Evolutionary conservation across 257 asterid species (phyloP).

Genomic region (Cruciata laevipes): DNA sequence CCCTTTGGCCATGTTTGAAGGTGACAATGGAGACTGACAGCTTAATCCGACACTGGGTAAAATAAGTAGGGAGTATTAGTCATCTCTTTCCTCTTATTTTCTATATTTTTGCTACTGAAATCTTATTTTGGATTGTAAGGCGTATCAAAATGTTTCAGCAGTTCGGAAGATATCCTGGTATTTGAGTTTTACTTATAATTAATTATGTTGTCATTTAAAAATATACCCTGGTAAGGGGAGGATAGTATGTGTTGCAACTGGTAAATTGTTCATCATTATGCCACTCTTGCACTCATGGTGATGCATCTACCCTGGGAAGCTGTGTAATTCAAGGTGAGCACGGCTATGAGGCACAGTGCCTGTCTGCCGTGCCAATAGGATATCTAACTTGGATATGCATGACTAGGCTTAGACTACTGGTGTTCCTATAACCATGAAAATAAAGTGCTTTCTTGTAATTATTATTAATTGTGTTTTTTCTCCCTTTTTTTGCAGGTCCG

Average conservation of each 20-base stretch:
- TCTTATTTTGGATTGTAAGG: constrained; percentile 68
- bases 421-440: constrained; percentile 10
- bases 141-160: constrained; percentile 62
- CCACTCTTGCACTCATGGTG: constrained; percentile 93
- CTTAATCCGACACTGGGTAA: constrained; percentile 69
- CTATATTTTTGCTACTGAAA: constrained; percentile 54
- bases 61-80: constrained; percentile 52
- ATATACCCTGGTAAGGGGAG: constrained; percentile 99
- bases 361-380: constrained; percentile 96
- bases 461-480: constrained; percentile 20
- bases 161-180: constrained; percentile 68
- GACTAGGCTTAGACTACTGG: constrained; percentile 16
- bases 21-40: constrained; percentile 49
- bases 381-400: constrained; percentile 17
- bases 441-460: constrained; percentile 10
- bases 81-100: constrained; percentile 50
- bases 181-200: constrained; percentile 31
- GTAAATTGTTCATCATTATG: constrained; percentile 70
- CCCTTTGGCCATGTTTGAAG: constrained; percentile 56
- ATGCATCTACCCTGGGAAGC: constrained; percentile 89
- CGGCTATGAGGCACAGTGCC: constrained; percentile 99
- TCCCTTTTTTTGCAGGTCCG: constrained; percentile 59
- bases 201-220: constrained; percentile 28
- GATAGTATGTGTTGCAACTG: constrained; percentile 63
- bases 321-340: constrained; percentile 93